A percentile compares a stretch with the other conserved stretches of the same genome.
Conservation (phyloP, 2,329 filamentous ascomycete species). For the Aspergillus hortae region DNA sequence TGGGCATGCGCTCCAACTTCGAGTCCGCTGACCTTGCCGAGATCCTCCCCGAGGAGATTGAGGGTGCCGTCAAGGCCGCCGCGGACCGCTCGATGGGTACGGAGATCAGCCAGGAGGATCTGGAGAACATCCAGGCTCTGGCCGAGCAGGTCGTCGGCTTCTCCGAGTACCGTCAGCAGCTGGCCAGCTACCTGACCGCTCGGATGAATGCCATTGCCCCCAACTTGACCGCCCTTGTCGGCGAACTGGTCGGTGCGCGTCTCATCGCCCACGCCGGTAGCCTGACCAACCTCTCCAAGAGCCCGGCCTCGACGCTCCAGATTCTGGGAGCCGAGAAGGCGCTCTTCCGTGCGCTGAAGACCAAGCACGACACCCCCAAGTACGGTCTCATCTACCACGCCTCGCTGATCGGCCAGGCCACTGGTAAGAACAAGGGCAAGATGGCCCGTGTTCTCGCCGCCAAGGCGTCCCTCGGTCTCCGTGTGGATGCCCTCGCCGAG, state of each 20-base stretch:
- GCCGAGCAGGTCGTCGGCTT: constrained; percentile 92
- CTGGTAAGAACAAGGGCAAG: constrained; percentile 98
- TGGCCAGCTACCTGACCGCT: constrained; percentile 82
- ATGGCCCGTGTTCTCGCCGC: constrained; percentile 94
- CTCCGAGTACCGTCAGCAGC: constrained; percentile 82
- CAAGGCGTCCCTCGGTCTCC: constrained; percentile 88
- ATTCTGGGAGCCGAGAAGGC: constrained; percentile 98
- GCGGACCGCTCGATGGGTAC: constrained; percentile 98
- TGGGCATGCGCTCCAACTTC: constrained; percentile 84
- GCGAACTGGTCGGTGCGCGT: constrained; percentile 88
- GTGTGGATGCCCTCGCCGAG: constrained; percentile 83
- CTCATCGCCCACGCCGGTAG: constrained; percentile 94
- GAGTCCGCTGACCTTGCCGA: constrained; percentile 75
- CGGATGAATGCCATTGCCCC: constrained; percentile 97
- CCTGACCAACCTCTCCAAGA: constrained; percentile 91
- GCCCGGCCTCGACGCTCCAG: constrained; percentile 91
- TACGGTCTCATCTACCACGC: constrained; percentile 94
- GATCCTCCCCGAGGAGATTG: constrained; percentile 92
- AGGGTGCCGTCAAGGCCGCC: constrained; percentile 83
- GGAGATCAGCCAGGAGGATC: constrained; percentile 87
- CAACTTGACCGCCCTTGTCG: constrained; percentile 89
- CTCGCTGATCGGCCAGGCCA: constrained; percentile 92
- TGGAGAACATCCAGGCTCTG: constrained; percentile 86
- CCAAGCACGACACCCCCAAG: constrained; percentile 98
- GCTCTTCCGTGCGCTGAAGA: constrained; percentile 96